A percentile compares a stretch with the other conserved stretches of the same genome.
Evolutionary conservation across 1,284 basidiomycete species (phyloP).

Genomic region (Rhodotorula sp.): DNA sequence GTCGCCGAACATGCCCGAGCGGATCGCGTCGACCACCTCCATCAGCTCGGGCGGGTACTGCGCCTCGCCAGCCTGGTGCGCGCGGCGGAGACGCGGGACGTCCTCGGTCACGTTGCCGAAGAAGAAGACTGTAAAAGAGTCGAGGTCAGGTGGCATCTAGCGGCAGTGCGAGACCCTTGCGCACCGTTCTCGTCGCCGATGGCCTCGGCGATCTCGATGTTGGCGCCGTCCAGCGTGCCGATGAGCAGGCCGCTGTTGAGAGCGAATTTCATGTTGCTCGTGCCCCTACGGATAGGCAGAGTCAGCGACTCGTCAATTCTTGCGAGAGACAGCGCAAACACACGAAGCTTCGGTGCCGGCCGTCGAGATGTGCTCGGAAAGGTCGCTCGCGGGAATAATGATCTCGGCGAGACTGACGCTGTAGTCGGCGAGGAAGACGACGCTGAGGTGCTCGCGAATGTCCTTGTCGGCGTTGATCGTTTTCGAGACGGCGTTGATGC

Average conservation of each 20-base stretch:
- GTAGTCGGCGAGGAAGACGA: conserved; percentile 80
- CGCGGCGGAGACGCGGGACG: conserved; percentile 32
- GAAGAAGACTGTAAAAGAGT: conserved; percentile 42
- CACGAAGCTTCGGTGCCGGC: conserved; percentile 73
- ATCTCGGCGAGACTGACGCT: conserved; percentile 56
- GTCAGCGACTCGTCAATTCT: neutral
- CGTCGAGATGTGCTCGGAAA: conserved; percentile 89
- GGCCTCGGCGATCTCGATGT: conserved; percentile 92
- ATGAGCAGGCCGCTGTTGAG: conserved; percentile 79
- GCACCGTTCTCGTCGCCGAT: conserved; percentile 64
- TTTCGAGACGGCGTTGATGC: conserved; percentile 67
- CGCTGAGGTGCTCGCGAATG: conserved; percentile 74
- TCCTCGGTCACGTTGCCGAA: conserved; percentile 57
- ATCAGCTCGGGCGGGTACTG: conserved; percentile 38
- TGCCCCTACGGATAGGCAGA: conserved; percentile 53
- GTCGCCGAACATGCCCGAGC: conserved; percentile 43
- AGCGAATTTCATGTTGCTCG: conserved; percentile 87
- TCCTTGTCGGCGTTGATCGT: conserved; percentile 84
- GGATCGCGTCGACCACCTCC: conserved; percentile 43
- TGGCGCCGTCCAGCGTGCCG: conserved; percentile 71
- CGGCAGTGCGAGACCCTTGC: neutral
- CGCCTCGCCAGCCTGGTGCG: conserved; percentile 33
- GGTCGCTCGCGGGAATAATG: conserved; percentile 85
- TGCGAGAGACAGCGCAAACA: neutral
- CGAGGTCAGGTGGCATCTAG: neutral